These are phyloP conservation scores for Neocatenulostroma microsporum DNA, from an alignment of 2,329 filamentous ascomycete species.

Conservation along the genomic window DNA sequence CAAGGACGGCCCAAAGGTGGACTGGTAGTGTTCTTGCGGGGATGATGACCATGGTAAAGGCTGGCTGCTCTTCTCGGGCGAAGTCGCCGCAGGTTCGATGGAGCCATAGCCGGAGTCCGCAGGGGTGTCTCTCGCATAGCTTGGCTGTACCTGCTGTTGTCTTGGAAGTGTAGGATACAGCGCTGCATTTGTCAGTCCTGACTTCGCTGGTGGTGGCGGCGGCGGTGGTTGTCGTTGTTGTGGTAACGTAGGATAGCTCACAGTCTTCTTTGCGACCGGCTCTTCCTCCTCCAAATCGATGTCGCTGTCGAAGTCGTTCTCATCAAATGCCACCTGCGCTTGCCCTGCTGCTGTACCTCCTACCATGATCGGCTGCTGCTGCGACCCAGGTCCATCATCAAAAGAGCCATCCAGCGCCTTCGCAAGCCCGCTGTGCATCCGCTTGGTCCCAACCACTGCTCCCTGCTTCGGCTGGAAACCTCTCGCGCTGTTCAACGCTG, in stretches of 20 bases:
- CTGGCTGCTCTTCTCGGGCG: slow-evolving; percentile 46
- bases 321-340: slow-evolving; percentile 47
- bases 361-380: slow-evolving; percentile 27
- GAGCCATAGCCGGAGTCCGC: slow-evolving; percentile 22
- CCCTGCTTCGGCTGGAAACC: slow-evolving; percentile 12
- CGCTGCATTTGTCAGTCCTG: slow-evolving; percentile 7
- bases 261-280: slow-evolving; percentile 42
- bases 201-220: slow-evolving; percentile 6
- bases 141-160: slow-evolving; percentile 15
- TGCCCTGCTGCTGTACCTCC: slow-evolving; percentile 39
- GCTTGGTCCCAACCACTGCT: slow-evolving; percentile 32
- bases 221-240: no score
- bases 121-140: slow-evolving; percentile 1
- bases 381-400: slow-evolving; percentile 26
- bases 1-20: slow-evolving; percentile 7
- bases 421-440: slow-evolving; percentile 39
- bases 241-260: slow-evolving; percentile 38
- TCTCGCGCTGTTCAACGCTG: slow-evolving; percentile 19
- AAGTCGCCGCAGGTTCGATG: slow-evolving; percentile 19
- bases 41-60: slow-evolving; percentile 61
- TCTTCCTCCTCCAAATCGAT: slow-evolving; percentile 63
- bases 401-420: slow-evolving; percentile 38
- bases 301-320: slow-evolving; percentile 84
- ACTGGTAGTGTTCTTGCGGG: slow-evolving; percentile 32
- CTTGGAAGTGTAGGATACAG: slow-evolving; percentile 26